These are phyloP conservation scores for Rubus idaeus DNA, from an alignment of 306 rosid species.

Conservation along the genomic window DNA sequence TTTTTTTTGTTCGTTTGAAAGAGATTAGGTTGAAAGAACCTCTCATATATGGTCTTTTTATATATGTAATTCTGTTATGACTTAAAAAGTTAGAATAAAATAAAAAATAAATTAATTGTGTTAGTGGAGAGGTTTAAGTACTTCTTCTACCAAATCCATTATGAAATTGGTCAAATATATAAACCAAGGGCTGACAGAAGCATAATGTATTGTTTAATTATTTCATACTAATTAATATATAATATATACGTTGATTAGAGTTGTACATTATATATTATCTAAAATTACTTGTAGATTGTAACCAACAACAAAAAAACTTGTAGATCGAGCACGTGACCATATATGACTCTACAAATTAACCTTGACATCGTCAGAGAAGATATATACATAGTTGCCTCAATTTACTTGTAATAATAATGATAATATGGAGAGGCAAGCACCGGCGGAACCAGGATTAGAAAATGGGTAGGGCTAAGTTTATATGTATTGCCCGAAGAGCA, in stretches of 20 bases:
- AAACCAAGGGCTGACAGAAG: not conserved
- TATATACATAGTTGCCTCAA: not conserved
- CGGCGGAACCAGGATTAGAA: too few species aligned
- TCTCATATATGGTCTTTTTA: not conserved
- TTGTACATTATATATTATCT: not conserved
- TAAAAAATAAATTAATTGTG: not conserved
- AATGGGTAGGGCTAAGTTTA: too few species aligned
- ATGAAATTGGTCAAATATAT: not conserved
- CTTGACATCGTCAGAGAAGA: not conserved
- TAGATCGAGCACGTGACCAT: not conserved
- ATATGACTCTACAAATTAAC: not conserved
- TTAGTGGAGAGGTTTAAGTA: conserved; percentile 1
- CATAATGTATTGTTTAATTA: not conserved
- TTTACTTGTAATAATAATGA: not conserved
- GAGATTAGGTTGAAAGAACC: not conserved
- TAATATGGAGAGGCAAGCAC: not conserved
- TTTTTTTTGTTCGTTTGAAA: not conserved
- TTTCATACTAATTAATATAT: not conserved
- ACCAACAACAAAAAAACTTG: too few species aligned
- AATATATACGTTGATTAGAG: not conserved
- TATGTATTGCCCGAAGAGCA: too few species aligned
- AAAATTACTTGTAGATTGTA: not conserved
- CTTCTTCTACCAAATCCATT: conserved; percentile 10
- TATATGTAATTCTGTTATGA: not conserved
- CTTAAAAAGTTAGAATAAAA: not conserved